Evolutionary conservation across 352 stramenopile species (phyloP).

Genomic region (Phytopythium vexans): DNA sequence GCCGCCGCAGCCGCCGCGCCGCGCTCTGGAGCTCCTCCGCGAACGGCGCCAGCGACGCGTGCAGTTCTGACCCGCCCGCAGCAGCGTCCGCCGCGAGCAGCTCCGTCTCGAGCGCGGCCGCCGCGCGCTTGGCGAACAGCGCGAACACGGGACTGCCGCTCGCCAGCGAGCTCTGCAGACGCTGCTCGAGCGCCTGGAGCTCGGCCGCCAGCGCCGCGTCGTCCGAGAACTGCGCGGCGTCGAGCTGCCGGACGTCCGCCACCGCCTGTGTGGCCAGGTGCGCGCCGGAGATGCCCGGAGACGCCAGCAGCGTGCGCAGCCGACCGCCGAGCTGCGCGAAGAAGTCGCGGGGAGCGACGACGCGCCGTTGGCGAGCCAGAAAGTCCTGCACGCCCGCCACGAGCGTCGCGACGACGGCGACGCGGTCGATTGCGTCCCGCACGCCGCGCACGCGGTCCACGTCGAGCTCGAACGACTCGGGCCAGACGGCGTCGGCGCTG

Average conservation of each 20-base stretch:
- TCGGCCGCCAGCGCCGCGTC: slow-evolving; percentile 6
- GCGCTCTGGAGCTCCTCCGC: slow-evolving; percentile 34
- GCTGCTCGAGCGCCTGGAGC: slow-evolving; percentile 34
- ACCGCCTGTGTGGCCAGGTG: slow-evolving; percentile 54
- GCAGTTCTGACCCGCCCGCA: slow-evolving; percentile 18
- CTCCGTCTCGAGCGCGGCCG: slow-evolving; percentile 21
- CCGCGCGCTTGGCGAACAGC: slow-evolving; percentile 48
- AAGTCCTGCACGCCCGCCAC: slow-evolving; percentile 61
- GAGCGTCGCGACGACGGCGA: slow-evolving; percentile 53
- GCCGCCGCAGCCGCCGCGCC: slow-evolving; percentile 22
- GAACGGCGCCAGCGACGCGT: slow-evolving; percentile 53
- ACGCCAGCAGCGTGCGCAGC: slow-evolving; percentile 40
- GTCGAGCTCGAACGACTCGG: slow-evolving; percentile 65
- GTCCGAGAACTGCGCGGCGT: slow-evolving; percentile 9
- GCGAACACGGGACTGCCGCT: slow-evolving; percentile 52
- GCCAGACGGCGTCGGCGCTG: slow-evolving; percentile 32
- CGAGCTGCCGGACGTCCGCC: slow-evolving; percentile 27
- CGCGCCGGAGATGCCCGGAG: slow-evolving; percentile 35
- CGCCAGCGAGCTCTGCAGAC: slow-evolving; percentile 39
- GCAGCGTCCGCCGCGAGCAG: slow-evolving; percentile 14
- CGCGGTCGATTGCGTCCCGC: slow-evolving; percentile 53
- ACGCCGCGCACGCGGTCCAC: slow-evolving; percentile 44
- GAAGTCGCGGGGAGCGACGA: slow-evolving; percentile 27
- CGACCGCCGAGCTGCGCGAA: slow-evolving; percentile 24
- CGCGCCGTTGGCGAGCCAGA: slow-evolving; percentile 18